Conservation (phyloP, 129 eudicot species). For the Flaveria ramosissima region DNA sequence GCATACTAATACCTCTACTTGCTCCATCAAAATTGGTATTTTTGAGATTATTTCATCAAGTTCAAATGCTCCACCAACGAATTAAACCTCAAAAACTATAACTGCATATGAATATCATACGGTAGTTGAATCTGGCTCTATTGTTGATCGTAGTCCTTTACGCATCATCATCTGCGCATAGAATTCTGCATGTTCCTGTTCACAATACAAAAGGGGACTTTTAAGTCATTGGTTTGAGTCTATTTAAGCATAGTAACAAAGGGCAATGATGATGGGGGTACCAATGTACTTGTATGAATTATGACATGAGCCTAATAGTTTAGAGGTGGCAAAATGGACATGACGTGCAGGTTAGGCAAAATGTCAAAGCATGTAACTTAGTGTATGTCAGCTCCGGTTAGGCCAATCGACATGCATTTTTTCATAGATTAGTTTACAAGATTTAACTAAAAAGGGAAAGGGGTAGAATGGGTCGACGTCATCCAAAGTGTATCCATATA, state of each 20-base stretch:
- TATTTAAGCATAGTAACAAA: neutral
- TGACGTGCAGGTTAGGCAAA: neutral
- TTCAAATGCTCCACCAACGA: constrained; percentile 16
- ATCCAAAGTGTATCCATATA: neutral
- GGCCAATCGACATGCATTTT: no score
- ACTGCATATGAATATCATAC: constrained; percentile 32
- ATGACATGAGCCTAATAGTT: neutral
- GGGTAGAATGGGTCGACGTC: neutral
- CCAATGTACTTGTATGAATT: constrained; percentile 1
- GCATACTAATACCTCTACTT: constrained; percentile 16
- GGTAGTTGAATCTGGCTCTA: constrained; percentile 53
- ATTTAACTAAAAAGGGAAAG: neutral
- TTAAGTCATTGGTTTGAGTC: neutral
- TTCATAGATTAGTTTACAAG: no score
- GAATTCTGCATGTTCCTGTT: constrained; percentile 66
- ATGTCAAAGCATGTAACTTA: neutral
- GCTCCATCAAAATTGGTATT: constrained; percentile 42
- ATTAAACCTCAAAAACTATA: constrained; percentile 26
- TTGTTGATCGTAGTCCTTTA: constrained; percentile 50
- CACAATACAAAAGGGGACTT: constrained; percentile 4
- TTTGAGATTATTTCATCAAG: constrained; percentile 21
- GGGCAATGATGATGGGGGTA: neutral
- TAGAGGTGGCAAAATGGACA: neutral
- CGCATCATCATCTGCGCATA: constrained; percentile 57
- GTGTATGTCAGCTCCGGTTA: no score